Percentiles rank a stretch among this genome's conserved stretches.
Evolutionary conservation across 441 rosid genomes (phyloP).

Genomic region (Theobroma grandiflorum): DNA sequence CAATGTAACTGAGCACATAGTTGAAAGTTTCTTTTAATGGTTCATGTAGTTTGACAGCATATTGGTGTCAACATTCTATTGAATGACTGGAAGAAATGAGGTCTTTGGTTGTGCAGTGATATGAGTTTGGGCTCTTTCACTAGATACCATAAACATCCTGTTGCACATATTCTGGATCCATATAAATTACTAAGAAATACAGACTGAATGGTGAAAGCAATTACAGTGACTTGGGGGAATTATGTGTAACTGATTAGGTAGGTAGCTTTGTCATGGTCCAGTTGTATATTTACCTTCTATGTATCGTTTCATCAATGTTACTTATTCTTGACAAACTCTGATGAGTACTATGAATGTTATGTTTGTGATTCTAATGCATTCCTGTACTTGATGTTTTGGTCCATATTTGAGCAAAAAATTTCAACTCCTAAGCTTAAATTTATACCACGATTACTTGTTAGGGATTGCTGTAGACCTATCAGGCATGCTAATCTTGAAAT

Average conservation of each 20-base stretch:
- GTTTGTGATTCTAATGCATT: not conserved
- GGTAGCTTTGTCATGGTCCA: not conserved
- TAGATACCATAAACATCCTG: not conserved
- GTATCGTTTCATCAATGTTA: not conserved
- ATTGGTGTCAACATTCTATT: not conserved
- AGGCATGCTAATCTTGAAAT: not conserved
- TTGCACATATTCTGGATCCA: not conserved
- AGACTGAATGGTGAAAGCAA: conserved; percentile 1
- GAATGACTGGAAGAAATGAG: not conserved
- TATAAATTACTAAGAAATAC: not conserved
- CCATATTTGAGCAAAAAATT: not conserved
- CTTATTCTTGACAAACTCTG: not conserved
- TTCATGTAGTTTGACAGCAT: not conserved
- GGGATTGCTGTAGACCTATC: not conserved
- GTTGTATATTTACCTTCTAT: not conserved
- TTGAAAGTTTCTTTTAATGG: not conserved
- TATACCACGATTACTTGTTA: not conserved
- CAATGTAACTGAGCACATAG: not conserved
- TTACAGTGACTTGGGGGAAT: not conserved
- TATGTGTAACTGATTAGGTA: not conserved
- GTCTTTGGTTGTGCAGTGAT: not conserved
- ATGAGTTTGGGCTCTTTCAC: not conserved
- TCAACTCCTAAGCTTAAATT: not conserved
- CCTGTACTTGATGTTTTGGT: not conserved
- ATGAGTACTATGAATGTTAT: not conserved